Evolutionary conservation across 352 stramenopile species (phyloP), one percentile per base, ranked within the genome.

Genomic region (Aphanomyces invadans): DNA sequence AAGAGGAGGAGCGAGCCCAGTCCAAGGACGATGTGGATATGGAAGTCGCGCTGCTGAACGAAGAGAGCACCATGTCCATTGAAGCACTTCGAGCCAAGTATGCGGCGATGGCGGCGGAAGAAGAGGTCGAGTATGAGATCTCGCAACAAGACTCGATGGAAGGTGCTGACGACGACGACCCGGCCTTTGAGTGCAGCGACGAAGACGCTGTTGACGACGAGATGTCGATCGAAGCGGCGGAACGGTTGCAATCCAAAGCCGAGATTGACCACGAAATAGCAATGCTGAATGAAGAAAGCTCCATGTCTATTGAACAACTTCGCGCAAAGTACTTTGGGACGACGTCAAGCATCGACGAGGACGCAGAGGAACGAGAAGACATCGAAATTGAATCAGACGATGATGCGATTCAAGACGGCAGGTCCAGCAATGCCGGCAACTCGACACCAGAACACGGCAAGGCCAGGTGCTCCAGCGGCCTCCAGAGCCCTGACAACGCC

Each of bases 11-110:
- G 65, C 69, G 51, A 31, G 63, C 73, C 32, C 12, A 73, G 65
- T 64, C 68, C 23, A 65, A 57, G 57, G 25, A 68, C 46, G 73
- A 82, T 10, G 65, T 71, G 11, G 67, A 78, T 21, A 79, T 90
- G 2, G 90, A 98, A 65, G 71, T 97, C 17, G 74, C 70, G 3
- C 68, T 79, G 21, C 72, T 97, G 1, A 71, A 96, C n/a, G 68
- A 75, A 61, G 90, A 97, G 65, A 80, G 71, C 45, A 81, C 94
- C 76, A 82, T 97, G 66, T 86, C 87, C 0, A 71, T 97, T 12
- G 90, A 98, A 25, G 83, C 97, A 62, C 74, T 97, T 23, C 75
- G 77, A 12, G 76, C 76, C 0, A 83, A 85, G 49, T 96, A 96
- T 36, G 61, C 66, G 4, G 42, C 29, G 17, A 28, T 31, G 11